Percentiles rank a stretch among this genome's conserved stretches.
phyloP scores from a whole-genome alignment of 2,329 filamentous ascomycete genomes.

The Fusarium subtropicale region DNA sequence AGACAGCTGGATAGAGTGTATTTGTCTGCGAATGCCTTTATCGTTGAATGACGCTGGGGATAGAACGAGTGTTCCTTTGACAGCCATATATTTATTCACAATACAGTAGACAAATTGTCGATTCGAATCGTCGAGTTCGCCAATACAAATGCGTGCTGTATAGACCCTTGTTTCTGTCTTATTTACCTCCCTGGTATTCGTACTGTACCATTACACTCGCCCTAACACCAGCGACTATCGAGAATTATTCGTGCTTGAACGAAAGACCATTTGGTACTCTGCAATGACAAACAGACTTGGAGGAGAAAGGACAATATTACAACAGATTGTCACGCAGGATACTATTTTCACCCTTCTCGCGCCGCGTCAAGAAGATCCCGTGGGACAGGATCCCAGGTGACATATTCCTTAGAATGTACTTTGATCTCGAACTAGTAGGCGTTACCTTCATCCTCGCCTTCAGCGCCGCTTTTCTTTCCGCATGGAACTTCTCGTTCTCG shows the following conservation, averaged over 20 bases:
- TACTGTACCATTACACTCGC: background rate
- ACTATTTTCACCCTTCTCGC: conserved; percentile 17
- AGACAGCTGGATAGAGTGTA: background rate
- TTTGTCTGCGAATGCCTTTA: background rate
- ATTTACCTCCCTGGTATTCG: background rate
- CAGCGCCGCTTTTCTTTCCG: conserved; percentile 8
- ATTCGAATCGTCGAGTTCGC: background rate
- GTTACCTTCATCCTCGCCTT: conserved; percentile 27
- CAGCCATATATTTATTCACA: background rate
- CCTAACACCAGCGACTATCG: background rate
- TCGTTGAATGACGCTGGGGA: background rate
- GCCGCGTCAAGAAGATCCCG: conserved; percentile 1
- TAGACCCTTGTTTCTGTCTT: background rate
- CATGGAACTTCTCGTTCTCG: conserved; percentile 21
- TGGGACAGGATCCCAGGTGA: conserved; percentile 24
- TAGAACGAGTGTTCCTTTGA: background rate
- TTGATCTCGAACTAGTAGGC: conserved; percentile 18
- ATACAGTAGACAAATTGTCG: background rate
- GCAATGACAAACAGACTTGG: background rate
- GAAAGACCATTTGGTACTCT: background rate
- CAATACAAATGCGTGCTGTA: background rate
- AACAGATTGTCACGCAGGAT: conserved; percentile 11
- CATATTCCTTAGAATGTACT: conserved; percentile 22
- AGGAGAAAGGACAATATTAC: no score
- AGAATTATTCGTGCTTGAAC: background rate